phyloP scores from a whole-genome alignment of 2,329 filamentous ascomycete genomes.

The Scortechinia acanthostroma region DNA sequence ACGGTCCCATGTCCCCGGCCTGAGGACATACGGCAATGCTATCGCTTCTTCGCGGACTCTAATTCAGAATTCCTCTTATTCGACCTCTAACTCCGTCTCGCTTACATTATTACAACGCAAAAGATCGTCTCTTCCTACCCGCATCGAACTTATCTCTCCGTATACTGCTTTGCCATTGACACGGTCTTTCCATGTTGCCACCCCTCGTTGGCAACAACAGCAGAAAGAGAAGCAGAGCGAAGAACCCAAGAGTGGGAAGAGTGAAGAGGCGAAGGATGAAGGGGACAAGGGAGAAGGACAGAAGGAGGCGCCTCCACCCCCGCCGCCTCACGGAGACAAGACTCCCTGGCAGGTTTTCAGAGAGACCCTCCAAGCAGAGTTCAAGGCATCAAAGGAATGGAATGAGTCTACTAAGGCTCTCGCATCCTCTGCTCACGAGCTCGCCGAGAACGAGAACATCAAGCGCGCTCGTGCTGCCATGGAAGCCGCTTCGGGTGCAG shows the following conservation, averaged over 20 bases:
- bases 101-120: too few species aligned
- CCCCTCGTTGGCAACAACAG: neutral
- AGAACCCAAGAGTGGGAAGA: constrained; percentile 20
- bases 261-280: constrained; percentile 30
- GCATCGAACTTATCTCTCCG: neutral
- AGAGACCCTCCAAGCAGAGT: constrained; percentile 88
- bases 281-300: constrained; percentile 49
- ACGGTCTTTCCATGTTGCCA: neutral
- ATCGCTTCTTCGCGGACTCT: too few species aligned
- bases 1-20: neutral
- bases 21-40: too few species aligned
- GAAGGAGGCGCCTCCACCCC: constrained; percentile 69
- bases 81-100: too few species aligned
- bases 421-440: constrained; percentile 79
- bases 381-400: constrained; percentile 97
- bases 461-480: constrained; percentile 81
- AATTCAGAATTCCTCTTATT: too few species aligned
- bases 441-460: constrained; percentile 86
- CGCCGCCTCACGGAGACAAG: constrained; percentile 96
- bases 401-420: constrained; percentile 97
- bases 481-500: constrained; percentile 75
- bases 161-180: neutral
- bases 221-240: constrained; percentile 10
- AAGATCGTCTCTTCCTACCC: too few species aligned
- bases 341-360: constrained; percentile 98